Evolutionary conservation across 2,329 filamentous ascomycete genomes (phyloP).

Genomic region (Cladorrhinum sp.): DNA sequence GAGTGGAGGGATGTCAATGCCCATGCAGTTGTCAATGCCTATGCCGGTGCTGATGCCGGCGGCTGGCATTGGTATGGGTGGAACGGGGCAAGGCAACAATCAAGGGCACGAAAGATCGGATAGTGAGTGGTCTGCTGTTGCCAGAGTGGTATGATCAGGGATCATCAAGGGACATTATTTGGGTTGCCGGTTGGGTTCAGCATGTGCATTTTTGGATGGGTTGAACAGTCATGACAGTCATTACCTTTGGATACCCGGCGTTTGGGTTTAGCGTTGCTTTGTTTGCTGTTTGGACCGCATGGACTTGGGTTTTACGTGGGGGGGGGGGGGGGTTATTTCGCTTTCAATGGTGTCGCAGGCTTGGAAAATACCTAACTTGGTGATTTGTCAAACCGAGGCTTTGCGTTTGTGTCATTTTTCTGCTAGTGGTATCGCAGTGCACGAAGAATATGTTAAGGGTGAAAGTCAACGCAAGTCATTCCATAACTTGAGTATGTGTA

Average conservation of each 20-base stretch:
- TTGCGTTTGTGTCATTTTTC: too few species aligned
- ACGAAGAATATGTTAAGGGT: too few species aligned
- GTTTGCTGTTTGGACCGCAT: background rate
- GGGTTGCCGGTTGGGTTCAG: background rate
- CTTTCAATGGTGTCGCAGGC: too few species aligned
- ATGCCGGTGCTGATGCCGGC: too few species aligned
- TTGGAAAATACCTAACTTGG: too few species aligned
- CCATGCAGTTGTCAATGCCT: background rate
- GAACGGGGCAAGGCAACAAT: background rate
- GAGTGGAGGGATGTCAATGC: background rate
- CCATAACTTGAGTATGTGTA: too few species aligned
- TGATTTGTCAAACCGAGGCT: too few species aligned
- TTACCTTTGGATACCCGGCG: constrained; percentile 14
- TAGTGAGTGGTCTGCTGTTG: constrained; percentile 13
- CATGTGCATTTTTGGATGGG: background rate
- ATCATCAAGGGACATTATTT: background rate
- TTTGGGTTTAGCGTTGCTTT: background rate
- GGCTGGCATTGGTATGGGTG: background rate
- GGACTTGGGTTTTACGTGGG: background rate
- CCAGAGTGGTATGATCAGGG: constrained; percentile 14
- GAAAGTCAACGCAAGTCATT: too few species aligned
- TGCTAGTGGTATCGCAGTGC: too few species aligned
- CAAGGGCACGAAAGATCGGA: background rate
- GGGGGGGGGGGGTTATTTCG: background rate
- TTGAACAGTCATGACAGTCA: background rate